Evolutionary conservation across 108 stramenopile genomes (phyloP), one percentile per base, ranked within the genome.

Genomic region (Skeletonema marinoi): DNA sequence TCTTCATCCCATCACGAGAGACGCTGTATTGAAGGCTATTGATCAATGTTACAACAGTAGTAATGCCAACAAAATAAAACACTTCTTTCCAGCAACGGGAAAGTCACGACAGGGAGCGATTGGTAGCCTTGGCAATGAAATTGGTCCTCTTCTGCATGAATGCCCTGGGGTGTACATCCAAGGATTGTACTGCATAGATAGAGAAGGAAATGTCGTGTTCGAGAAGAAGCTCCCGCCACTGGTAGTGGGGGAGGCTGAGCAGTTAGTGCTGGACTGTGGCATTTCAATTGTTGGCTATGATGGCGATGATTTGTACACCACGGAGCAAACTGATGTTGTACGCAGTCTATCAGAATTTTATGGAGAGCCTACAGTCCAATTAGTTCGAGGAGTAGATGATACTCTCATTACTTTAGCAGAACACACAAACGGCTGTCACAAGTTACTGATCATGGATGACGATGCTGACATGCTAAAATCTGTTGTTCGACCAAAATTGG

Each of bases 21-120:
- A 65, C 29, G 90, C 92, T 6, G 59, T 96, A 13, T 44, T 79
- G 41, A 69, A 65, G 19, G 92, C 91, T 9, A 77, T 93, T 32
- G 44, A 81, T 65, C 54, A 68, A 33, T 72, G 85, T 12, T 33
- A 50, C 32, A 77, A 59, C 31, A 58, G 61, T 62, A 42, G 31
- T 31, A 46, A 65, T 74, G 36, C 29, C 14, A 68, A 35, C 12
- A 58, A 48, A 31, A 69, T 80, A 7, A 35, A 85, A 32, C 80
- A 68, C 30, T 92, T 95, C 73, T 93, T 97, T 73, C 89, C 90
- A 3, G 96, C 96, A 8, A 97, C 96, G 8, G 96, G 96, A 4
- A 97, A 97, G 68, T 85, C 93, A 25, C 72, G 92, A 29, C 70
- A 58, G 41, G 96, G 96, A 31, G 94, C 93, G 21, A 41, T 89